These are phyloP conservation scores for Leccinum subrobustum DNA, from an alignment of 1,284 basidiomycete species.

Conservation along the genomic window DNA sequence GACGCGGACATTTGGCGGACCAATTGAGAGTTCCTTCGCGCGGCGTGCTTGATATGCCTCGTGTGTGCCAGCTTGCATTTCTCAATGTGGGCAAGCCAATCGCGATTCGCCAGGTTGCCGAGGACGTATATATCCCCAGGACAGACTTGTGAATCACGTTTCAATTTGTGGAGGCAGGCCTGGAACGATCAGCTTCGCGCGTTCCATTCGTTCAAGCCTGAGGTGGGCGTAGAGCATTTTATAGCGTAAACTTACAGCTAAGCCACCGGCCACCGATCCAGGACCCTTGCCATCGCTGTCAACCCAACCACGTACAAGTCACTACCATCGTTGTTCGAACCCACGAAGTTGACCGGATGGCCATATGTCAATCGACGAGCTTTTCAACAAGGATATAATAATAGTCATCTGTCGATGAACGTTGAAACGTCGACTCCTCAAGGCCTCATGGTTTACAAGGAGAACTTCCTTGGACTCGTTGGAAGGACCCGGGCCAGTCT, in stretches of 20 bases:
- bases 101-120: not conserved
- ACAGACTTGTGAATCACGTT: not conserved
- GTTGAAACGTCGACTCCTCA: not conserved
- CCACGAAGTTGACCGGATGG: not conserved
- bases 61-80: not conserved
- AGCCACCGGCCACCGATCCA: not conserved
- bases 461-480: too few relatives aligned
- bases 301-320: too few relatives aligned
- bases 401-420: not conserved
- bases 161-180: not conserved
- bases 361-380: not conserved
- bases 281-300: not conserved
- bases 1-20: too few relatives aligned
- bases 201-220: not conserved
- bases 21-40: too few relatives aligned
- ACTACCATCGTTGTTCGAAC: not conserved
- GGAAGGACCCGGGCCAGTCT: too few relatives aligned
- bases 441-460: not conserved
- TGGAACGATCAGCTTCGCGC: not conserved
- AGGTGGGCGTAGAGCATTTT: not conserved
- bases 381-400: not conserved
- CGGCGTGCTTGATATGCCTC: not conserved
- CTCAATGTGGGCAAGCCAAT: not conserved
- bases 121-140: not conserved
- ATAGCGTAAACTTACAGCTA: not conserved